These are phyloP conservation scores for Nepenthes gracilis DNA, from an alignment of 148 eudicot genomes.

Conservation along the genomic window DNA sequence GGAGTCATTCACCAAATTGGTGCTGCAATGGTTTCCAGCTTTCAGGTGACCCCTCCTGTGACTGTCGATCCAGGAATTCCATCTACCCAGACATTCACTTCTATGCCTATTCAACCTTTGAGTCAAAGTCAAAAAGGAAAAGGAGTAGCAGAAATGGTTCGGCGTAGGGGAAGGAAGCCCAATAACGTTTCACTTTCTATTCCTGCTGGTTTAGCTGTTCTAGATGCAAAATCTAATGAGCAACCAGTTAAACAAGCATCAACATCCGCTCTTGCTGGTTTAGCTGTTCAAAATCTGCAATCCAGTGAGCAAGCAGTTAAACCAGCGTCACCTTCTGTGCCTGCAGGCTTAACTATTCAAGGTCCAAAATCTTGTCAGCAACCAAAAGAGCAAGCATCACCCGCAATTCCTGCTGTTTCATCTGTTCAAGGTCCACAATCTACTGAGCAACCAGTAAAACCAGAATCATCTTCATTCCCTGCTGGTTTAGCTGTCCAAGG, in stretches of 20 bases:
- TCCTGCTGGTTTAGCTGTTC: slow-evolving; percentile 4
- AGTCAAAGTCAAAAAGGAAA: slow-evolving; percentile 22
- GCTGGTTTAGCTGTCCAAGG: not conserved
- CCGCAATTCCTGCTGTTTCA: not conserved
- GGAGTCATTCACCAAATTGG: slow-evolving; percentile 21
- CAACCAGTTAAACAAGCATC: slow-evolving; percentile 5
- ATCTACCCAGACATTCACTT: slow-evolving; percentile 5
- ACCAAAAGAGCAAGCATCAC: not conserved
- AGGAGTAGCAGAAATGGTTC: slow-evolving; percentile 14
- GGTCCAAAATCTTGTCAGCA: no score
- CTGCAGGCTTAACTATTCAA: no score
- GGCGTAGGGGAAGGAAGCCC: slow-evolving; percentile 12
- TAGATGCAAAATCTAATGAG: slow-evolving; percentile 4
- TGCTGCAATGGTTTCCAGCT: slow-evolving; percentile 22
- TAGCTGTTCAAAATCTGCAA: not conserved
- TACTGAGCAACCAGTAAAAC: not conserved
- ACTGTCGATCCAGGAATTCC: slow-evolving; percentile 6
- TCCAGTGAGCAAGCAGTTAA: not conserved
- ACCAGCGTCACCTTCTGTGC: not conserved
- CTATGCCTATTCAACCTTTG: slow-evolving; percentile 14
- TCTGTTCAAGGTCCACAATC: not conserved
- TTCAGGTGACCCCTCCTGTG: slow-evolving; percentile 20
- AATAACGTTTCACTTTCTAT: not conserved
- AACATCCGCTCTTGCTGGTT: not conserved
- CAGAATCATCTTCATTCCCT: not conserved